Base-by-base conservation (phyloP, 495 filamentous ascomycete genomes). In the Chlorociboria aeruginascens region DNA sequence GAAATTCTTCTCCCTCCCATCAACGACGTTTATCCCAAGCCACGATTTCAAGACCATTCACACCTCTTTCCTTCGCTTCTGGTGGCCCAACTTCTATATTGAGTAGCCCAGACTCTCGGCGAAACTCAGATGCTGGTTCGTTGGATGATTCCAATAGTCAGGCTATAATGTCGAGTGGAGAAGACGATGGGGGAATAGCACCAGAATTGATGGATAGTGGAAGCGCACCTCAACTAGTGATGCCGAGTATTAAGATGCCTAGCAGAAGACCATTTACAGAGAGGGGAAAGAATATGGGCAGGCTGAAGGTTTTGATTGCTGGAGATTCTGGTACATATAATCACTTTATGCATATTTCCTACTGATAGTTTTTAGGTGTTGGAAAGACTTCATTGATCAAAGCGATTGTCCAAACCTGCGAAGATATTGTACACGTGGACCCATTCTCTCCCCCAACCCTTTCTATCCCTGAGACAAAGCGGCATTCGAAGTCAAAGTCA, bases 161-260 rank as follows among this genome's bases (percentile, higher is more conserved):
- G 49, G 67, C 68, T 9, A 60, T 74, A 58, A 56, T 41, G 2
- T 52, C 57, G n/a, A 69, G 66, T 12, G 72, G 72, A 2, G 71
- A 77, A 10, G 68, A 67, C n/a, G 63, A 69, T 4, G 62, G 60
- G n/a, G 63, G 59, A 2, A 28, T 48, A n/a, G 48, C 31, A 13
- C 54, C 54, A 35, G 52, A 61, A 31, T 60, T 52, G 51, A 69
- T 71, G 59, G 67, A 70, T 56, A 70, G 71, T 57, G 69, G 70
- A 46, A 80, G 74, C 53, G 78, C 77, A 13, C 87, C 90, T 30
- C 90, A 97, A 63, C 75, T 99, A 12, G 83, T 99, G 53, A 99
- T 99, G 93, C 92, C 92, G 8, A 94, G 87, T 61, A 86, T 99
- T 55, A 83, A 78, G 54, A 95, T 99, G 80, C 93, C 92, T 31